Evolutionary conservation across 164 flowering plant species (phyloP).

Genomic region (Pachysandra terminalis): DNA sequence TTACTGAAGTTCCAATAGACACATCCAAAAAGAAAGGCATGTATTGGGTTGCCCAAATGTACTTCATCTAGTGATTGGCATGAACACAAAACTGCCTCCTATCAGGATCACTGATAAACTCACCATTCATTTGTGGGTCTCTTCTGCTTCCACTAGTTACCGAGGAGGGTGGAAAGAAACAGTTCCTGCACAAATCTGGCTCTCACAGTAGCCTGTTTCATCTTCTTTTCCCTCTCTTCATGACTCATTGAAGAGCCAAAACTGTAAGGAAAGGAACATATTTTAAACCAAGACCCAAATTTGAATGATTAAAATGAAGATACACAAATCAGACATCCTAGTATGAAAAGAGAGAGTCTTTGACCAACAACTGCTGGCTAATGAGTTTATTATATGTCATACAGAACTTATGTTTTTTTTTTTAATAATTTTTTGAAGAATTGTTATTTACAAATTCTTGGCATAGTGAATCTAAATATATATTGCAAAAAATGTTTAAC

Average conservation of each 20-base stretch:
- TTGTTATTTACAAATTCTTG: too few species aligned
- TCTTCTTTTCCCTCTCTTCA: constrained; percentile 75
- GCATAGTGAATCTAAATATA: too few species aligned
- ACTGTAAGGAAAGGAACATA: constrained; percentile 36
- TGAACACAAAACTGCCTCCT: constrained; percentile 14
- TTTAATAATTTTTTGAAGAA: too few species aligned
- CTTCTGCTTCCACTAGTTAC: constrained; percentile 33
- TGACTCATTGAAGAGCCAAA: constrained; percentile 60
- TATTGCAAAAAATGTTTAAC: too few species aligned
- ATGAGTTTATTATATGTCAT: too few species aligned
- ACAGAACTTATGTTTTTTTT: too few species aligned
- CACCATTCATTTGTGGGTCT: constrained; percentile 15
- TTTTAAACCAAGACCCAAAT: not conserved
- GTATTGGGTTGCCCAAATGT: constrained; percentile 14
- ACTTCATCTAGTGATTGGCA: constrained; percentile 11
- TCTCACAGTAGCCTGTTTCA: constrained; percentile 61
- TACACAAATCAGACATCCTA: not conserved
- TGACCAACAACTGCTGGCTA: too few species aligned
- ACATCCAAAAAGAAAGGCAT: constrained; percentile 7
- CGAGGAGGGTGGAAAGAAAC: constrained; percentile 54
- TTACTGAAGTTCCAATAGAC: constrained; percentile 6
- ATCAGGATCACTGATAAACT: constrained; percentile 9
- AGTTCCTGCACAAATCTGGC: constrained; percentile 74
- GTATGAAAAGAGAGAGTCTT: not conserved
- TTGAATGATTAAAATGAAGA: not conserved